Percentiles rank a stretch among this genome's conserved stretches.
Conservation (phyloP, 2,329 filamentous ascomycete species). For the Didymosphaeria variabile region DNA sequence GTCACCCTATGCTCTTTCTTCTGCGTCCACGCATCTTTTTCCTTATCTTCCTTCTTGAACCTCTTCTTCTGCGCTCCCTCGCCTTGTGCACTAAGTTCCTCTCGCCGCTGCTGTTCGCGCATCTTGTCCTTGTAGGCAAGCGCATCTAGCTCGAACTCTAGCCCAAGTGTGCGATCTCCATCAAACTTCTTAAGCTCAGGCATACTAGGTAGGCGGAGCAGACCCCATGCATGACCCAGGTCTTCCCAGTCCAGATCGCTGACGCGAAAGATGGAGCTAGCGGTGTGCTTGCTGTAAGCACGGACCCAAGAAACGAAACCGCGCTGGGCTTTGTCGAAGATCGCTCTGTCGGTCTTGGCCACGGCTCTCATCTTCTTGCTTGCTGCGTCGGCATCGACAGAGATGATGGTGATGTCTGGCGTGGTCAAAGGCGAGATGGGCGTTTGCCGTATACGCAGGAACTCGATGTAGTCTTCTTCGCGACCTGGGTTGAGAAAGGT, state of each 20-base stretch:
- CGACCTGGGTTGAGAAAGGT: constrained; percentile 83
- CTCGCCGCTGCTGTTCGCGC: constrained; percentile 54
- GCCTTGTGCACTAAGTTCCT: constrained; percentile 31
- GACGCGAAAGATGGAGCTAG: constrained; percentile 87
- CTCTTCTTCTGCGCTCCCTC: constrained; percentile 36
- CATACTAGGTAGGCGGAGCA: constrained; percentile 91
- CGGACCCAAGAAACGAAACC: constrained; percentile 95
- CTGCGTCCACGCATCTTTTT: constrained; percentile 46
- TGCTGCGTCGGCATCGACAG: constrained; percentile 66
- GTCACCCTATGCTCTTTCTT: constrained; percentile 46
- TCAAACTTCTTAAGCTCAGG: constrained; percentile 71
- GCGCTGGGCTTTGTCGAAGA: constrained; percentile 88
- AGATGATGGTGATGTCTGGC: constrained; percentile 65
- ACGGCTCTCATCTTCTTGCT: constrained; percentile 69
- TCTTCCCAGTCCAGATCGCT: constrained; percentile 85
- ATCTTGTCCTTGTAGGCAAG: constrained; percentile 57
- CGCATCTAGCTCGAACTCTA: constrained; percentile 51
- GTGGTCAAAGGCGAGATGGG: constrained; percentile 73
- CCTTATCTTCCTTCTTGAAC: constrained; percentile 33
- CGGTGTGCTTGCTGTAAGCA: constrained; percentile 90
- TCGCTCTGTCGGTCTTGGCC: constrained; percentile 67
- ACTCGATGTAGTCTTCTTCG: constrained; percentile 90
- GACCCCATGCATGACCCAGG: constrained; percentile 82
- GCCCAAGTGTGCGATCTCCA: constrained; percentile 53
- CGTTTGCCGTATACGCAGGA: constrained; percentile 86